Evolutionary conservation across 305 asterid species (phyloP), one percentile per base, ranked within the genome.

Genomic region (Lippia alba): DNA sequence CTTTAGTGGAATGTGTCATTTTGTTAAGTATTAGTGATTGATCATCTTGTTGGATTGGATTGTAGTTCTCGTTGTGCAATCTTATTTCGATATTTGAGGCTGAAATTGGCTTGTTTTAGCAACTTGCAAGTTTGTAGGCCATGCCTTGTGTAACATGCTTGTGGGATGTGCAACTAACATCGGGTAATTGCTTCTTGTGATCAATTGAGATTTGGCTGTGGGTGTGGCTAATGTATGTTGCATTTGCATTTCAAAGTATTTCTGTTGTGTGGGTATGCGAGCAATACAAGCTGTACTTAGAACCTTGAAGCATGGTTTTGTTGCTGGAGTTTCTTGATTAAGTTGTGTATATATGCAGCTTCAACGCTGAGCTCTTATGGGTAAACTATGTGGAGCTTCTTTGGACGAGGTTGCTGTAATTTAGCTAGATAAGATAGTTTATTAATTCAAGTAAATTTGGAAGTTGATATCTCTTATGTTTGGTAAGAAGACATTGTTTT

Each of bases 241-340:
- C 19, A 33, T 18, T 24, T 44, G 68, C 64, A 61, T 40, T 64
- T n/a, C 63, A 12, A 48, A 66, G 34, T 49, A 61, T 34, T 17
- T 50, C 41, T 16, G 15, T 8, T 73, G 2, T 55, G 61, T 15
- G 56, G 32, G 12, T 60, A 18, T 59, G 12, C 46, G 30, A 5
- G 61, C 69, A 55, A 54, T 18, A 0, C 18, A 44, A 45, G 76
- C 46, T 70, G 41, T 53, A 56, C 4, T 4, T 33, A 19, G 48
- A 63, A 61, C 61, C 40, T 36, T 70, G 41, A 48, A 62, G 63
- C 34, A 58, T 49, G 67, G 34, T 53, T 16, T 46, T 55, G 65
- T 48, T 55, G 67, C 34, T 60, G 17, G 39, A 12, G 57, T 49
- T 64, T 57, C 55, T 32, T 39, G 8, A 12, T 49, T 58, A 7